phyloP scores from a whole-genome alignment of 176 grass and related monocot genomes.

The Phoenix roebelenii region DNA sequence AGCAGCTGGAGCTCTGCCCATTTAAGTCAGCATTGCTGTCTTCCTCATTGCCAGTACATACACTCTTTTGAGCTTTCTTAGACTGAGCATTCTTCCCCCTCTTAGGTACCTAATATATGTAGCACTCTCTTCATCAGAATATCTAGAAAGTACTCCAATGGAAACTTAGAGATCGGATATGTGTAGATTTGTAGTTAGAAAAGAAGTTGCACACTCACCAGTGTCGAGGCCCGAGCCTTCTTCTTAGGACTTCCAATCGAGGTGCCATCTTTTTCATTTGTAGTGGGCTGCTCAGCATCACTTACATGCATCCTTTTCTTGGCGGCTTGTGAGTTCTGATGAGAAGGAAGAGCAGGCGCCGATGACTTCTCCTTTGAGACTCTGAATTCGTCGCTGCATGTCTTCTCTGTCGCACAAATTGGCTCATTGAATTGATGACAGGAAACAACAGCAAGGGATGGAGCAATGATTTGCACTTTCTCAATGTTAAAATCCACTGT shows the following conservation, averaged over 20 bases:
- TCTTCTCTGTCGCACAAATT: constrained; percentile 1
- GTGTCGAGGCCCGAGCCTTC: constrained; percentile 29
- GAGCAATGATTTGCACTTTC: neutral
- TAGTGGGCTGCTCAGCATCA: constrained; percentile 10
- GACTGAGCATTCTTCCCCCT: constrained; percentile 35
- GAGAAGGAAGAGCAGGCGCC: neutral
- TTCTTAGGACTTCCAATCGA: constrained; percentile 28
- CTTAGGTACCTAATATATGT: constrained; percentile 38
- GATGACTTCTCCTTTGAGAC: neutral
- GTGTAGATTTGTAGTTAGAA: no score
- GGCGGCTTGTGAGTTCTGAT: neutral
- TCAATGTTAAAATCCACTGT: neutral
- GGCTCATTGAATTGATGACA: constrained; percentile 7
- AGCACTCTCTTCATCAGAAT: no score
- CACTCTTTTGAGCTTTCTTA: constrained; percentile 14
- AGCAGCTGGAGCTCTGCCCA: constrained; percentile 54
- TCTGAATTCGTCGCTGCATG: neutral
- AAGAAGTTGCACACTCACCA: constrained; percentile 20
- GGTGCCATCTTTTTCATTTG: constrained; percentile 16
- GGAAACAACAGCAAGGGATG: constrained; percentile 20
- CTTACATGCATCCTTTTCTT: constrained; percentile 33
- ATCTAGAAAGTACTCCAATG: no score
- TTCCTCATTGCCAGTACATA: constrained; percentile 10
- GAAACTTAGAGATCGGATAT: no score
- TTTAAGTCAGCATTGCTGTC: constrained; percentile 21